Evolutionary conservation across 768 basidiomycete genomes (phyloP), one percentile per base, ranked within the genome.

Genomic region (Rhodocollybia butyracea): DNA sequence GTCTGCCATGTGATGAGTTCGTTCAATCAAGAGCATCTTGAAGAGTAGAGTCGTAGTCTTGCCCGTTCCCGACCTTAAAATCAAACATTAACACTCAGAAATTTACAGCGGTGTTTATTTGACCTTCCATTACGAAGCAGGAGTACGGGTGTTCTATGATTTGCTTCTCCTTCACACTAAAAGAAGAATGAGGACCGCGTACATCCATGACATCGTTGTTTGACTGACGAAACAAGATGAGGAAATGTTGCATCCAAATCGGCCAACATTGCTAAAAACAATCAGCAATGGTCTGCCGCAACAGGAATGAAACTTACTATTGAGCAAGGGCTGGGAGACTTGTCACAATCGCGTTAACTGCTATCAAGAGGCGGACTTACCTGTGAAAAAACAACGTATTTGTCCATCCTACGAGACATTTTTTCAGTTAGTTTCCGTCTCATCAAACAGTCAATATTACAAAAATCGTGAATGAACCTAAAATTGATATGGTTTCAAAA

Each of bases 21-120:
- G 70, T 59, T 89, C 84, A 6, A 88, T 80, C 1, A 80, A 77
- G 2, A 89, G 73, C 79, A 90, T 89, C 65, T 87, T 89, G 72
- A 85, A 86, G 1, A 90, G 70, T 78, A 90, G 88, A 0, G 86
- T 85, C 0, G 88, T 89, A 0, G 86, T 89, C 75, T 89, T 89
- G 0, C 88, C n/a, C n/a, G n/a, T n/a, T 88, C 34, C 19, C 19
- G n/a, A 15, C 8, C 2, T 2, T n/a, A 22, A 13, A 21, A 36
- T 22, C 10, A n/a, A n/a, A n/a, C n/a, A n/a, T n/a, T n/a, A n/a
- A n/a, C n/a, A n/a, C n/a, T n/a, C n/a, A n/a, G n/a, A n/a, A n/a
- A n/a, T n/a, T n/a, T n/a, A n/a, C n/a, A n/a, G n/a, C n/a, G n/a
- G n/a, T n/a, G n/a, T n/a, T n/a, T n/a, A n/a, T n/a, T n/a, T n/a